Base-by-base conservation (phyloP, 768 basidiomycete genomes). In the Amanita muscaria region DNA sequence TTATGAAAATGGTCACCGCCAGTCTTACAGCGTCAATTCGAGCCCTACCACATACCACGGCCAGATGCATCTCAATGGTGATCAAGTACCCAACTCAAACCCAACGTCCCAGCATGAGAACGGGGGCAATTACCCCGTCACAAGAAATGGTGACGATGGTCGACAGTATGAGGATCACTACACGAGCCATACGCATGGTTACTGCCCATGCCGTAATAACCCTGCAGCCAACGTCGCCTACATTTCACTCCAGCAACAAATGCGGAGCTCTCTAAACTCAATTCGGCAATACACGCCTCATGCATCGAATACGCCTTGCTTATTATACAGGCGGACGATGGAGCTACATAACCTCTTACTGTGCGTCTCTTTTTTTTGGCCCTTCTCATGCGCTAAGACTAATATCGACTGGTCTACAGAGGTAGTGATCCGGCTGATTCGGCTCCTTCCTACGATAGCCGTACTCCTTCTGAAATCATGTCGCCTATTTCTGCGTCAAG, bases 311-410 rank as follows among this genome's bases (percentile, higher is more conserved):
- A 60, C 77, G 4, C 63, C 61, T 29, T 85, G 84, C 51, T 56
- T 70, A 29, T 57, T 84, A 5, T 77, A 70, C 53, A 68, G 77
- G 40, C 73, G 76, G 44, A 77, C 83, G 48, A 61, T 70, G 37
- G 80, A 84, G 50, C 67, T 87, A 25, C 69, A 70, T 56, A 73
- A 69, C 55, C 61, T 81, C 24, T 69, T 86, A 64, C 79, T 80
- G 83, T 86, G 63, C 58, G 81, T 76, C 47, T 53, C 47, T 44
- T 15, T 16, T 23, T 18, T 3, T 22, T 38, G 9, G 9, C 22
- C 14, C 27, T 41, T 46, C 11, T 18, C 31, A 22, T 47, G 14
- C n/a, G 29, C 36, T 45, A 31, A 48, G 47, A 47, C 32, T 27
- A 33, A 39, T 25, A 27, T 43, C 44, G 16, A 46, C 25, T 35